A percentile compares a stretch with the other conserved stretches of the same genome.
These are phyloP conservation scores for Cystobasidiaceae sp. DNA, from an alignment of 1,284 basidiomycete species.

Conservation along the genomic window DNA sequence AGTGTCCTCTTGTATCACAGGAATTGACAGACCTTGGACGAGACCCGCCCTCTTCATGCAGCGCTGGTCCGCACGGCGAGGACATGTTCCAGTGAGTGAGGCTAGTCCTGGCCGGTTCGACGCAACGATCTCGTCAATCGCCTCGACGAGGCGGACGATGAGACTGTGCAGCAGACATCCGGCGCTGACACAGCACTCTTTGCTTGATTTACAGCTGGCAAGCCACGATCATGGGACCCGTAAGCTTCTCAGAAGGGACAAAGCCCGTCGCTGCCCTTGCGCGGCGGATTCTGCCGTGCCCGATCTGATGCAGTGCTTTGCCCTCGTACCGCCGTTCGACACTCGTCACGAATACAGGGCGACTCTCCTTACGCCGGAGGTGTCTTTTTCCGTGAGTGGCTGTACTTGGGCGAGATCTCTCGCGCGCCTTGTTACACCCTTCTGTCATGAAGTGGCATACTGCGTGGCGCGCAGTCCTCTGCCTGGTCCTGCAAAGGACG, in stretches of 20 bases:
- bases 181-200: background rate
- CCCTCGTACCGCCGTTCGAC: background rate
- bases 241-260: no score
- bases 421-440: no score
- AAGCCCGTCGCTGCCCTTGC: no score
- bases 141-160: background rate
- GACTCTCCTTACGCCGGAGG: constrained; percentile 94
- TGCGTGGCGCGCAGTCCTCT: no score
- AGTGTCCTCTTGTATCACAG: constrained; percentile 50
- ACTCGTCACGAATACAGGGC: constrained; percentile 53
- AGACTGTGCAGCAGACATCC: background rate
- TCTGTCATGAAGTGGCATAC: no score
- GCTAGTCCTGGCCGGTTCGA: background rate
- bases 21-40: constrained; percentile 96
- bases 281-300: no score
- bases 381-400: constrained; percentile 71
- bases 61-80: constrained; percentile 88
- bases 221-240: constrained; percentile 95
- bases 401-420: no score
- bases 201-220: constrained; percentile 45
- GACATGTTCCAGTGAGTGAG: constrained; percentile 83
- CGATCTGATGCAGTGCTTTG: background rate
- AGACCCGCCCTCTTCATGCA: constrained; percentile 95
- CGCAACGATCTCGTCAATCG: background rate
- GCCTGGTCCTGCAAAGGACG: background rate